A percentile compares a stretch with the other conserved stretches of the same genome.
Evolutionary conservation across 306 rosid species (phyloP).

Genomic region (Pterocarpus macrocarpus): DNA sequence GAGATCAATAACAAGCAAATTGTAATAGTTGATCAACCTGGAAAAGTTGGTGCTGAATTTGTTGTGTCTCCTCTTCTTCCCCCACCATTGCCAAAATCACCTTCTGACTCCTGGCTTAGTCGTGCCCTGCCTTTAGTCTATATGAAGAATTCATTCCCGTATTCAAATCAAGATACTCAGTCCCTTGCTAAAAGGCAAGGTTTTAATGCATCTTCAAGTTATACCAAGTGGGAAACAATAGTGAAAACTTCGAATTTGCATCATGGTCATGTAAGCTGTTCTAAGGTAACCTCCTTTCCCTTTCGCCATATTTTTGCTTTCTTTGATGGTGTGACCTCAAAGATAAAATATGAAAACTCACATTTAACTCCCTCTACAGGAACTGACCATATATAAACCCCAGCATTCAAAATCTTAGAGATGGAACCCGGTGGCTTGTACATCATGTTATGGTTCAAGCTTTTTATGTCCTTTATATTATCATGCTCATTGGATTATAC

Average conservation of each 20-base stretch:
- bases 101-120: slow-evolving; percentile 96
- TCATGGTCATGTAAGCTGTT: slow-evolving; percentile 72
- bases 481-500: slow-evolving; percentile 19
- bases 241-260: slow-evolving; percentile 76
- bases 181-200: slow-evolving; percentile 53
- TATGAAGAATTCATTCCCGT: slow-evolving; percentile 50
- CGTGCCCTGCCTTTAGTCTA: slow-evolving; percentile 77
- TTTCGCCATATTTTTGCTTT: background rate
- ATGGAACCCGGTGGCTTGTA: slow-evolving; percentile 39
- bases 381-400: slow-evolving; percentile 66
- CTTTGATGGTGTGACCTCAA: background rate
- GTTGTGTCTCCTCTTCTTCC: slow-evolving; percentile 54
- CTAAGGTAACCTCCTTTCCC: slow-evolving; percentile 55
- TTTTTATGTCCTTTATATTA: background rate
- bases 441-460: background rate
- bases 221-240: slow-evolving; percentile 93
- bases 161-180: slow-evolving; percentile 44
- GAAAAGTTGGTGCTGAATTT: slow-evolving; percentile 38
- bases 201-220: slow-evolving; percentile 56
- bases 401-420: slow-evolving; percentile 67
- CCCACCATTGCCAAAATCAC: slow-evolving; percentile 91
- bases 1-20: slow-evolving; percentile 48
- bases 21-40: slow-evolving; percentile 51
- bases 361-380: slow-evolving; percentile 60
- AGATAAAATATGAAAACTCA: slow-evolving; percentile 31